These are phyloP conservation scores for Beauveria sp. DNA, from an alignment of 2,329 filamentous ascomycete genomes.

Conservation along the genomic window DNA sequence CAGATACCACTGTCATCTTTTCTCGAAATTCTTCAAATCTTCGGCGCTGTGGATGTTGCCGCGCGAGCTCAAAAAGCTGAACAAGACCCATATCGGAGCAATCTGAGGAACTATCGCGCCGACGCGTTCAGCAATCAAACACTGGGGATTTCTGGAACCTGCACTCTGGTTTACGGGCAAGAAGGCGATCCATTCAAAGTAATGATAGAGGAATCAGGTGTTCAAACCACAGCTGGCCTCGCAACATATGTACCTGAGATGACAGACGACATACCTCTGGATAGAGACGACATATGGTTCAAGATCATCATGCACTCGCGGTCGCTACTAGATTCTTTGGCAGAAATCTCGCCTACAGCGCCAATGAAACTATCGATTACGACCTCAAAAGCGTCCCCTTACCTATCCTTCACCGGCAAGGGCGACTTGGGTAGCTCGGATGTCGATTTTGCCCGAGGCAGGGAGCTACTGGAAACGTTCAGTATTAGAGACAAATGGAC, in stretches of 20 bases:
- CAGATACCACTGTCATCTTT: constrained; percentile 81
- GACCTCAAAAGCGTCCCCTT: constrained; percentile 56
- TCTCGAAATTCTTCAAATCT: constrained; percentile 91
- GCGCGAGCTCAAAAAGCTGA: constrained; percentile 50
- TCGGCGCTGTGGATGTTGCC: constrained; percentile 70
- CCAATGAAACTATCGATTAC: constrained; percentile 65
- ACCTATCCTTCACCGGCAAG: constrained; percentile 63
- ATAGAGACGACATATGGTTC: constrained; percentile 69
- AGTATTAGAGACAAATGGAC: constrained; percentile 51
- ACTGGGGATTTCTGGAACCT: constrained; percentile 77
- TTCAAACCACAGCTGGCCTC: constrained; percentile 83
- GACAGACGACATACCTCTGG: constrained; percentile 79
- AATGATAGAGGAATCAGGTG: constrained; percentile 75
- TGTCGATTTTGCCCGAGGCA: constrained; percentile 58
- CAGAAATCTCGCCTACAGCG: constrained; percentile 62
- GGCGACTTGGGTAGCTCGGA: constrained; percentile 53
- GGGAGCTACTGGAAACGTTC: constrained; percentile 68
- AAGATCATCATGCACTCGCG: constrained; percentile 90
- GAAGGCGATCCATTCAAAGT: constrained; percentile 75
- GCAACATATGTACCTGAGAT: constrained; percentile 76
- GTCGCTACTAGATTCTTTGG: constrained; percentile 63
- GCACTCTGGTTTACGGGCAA: constrained; percentile 69
- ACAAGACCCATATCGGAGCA: constrained; percentile 53
- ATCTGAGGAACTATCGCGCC: constrained; percentile 52
- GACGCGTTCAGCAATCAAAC: constrained; percentile 79